Evolutionary conservation across 495 filamentous ascomycete genomes (phyloP).

Genomic region (Glarea lozoyensis): DNA sequence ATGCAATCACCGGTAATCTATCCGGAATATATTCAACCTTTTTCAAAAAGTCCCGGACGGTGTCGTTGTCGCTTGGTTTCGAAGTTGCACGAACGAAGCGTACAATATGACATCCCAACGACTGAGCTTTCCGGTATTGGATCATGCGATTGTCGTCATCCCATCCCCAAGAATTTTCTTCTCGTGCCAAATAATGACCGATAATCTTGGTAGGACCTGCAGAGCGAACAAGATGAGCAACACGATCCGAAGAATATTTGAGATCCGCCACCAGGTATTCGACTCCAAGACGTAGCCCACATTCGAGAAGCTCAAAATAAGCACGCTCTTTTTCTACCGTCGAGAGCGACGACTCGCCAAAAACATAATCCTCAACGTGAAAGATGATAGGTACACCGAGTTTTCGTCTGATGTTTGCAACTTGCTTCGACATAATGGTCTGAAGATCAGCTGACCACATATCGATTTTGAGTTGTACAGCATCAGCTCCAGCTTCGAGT

Average conservation of each 20-base stretch:
- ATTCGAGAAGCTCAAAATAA: constrained; percentile 54
- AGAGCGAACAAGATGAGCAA: constrained; percentile 43
- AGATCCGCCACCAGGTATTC: constrained; percentile 67
- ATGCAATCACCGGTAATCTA: constrained; percentile 52
- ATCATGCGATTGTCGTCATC: constrained; percentile 46
- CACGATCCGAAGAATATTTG: constrained; percentile 35
- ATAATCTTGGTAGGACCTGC: constrained; percentile 69
- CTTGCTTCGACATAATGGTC: constrained; percentile 33
- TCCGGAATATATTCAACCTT: constrained; percentile 32
- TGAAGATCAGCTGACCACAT: constrained; percentile 43
- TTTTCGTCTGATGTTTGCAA: constrained; percentile 42
- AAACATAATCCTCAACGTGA: constrained; percentile 49
- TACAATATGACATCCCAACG: constrained; percentile 61
- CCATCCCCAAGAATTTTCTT: constrained; percentile 49
- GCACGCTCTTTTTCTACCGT: constrained; percentile 25
- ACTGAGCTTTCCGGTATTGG: constrained; percentile 47
- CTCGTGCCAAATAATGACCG: constrained; percentile 48
- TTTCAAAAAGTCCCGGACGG: constrained; percentile 44
- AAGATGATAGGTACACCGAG: constrained; percentile 61
- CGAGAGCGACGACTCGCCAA: constrained; percentile 24
- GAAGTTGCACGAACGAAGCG: constrained; percentile 56
- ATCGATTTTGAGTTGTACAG: constrained; percentile 64
- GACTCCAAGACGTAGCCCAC: constrained; percentile 62
- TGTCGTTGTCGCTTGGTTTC: constrained; percentile 47
- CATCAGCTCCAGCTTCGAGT: constrained; percentile 61